These are phyloP conservation scores for Tuber indicum DNA, from an alignment of 495 filamentous ascomycete species.

Conservation along the genomic window DNA sequence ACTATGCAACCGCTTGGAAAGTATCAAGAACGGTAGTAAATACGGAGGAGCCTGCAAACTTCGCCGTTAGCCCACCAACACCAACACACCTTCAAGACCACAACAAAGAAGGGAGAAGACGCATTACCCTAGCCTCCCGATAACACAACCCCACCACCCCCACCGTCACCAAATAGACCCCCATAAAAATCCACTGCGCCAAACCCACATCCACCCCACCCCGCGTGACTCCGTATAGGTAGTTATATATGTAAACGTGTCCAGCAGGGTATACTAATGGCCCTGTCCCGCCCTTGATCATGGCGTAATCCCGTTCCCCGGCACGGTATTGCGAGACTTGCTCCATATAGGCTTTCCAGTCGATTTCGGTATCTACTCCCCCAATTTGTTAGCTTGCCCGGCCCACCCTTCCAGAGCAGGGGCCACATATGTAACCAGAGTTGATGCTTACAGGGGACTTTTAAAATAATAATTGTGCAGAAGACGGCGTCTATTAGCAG, in stretches of 20 bases:
- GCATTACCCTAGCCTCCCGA: constrained; percentile 57
- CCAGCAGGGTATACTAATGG: constrained; percentile 89
- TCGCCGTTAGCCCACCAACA: constrained; percentile 7
- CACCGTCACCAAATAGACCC: constrained; percentile 68
- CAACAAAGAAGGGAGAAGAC: constrained; percentile 7
- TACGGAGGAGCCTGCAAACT: constrained; percentile 68
- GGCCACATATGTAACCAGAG: not conserved
- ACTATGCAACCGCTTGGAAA: constrained; percentile 89
- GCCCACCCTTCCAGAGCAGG: not conserved
- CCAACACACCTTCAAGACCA: constrained; percentile 13
- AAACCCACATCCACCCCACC: constrained; percentile 66
- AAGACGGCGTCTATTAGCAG: constrained; percentile 72
- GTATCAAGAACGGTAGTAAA: constrained; percentile 74
- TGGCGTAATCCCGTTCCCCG: constrained; percentile 82
- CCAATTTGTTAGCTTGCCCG: not conserved
- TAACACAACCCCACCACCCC: constrained; percentile 77
- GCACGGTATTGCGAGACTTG: constrained; percentile 70
- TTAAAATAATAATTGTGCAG: constrained; percentile 69
- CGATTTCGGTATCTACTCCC: constrained; percentile 78
- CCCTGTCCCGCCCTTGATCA: constrained; percentile 81
- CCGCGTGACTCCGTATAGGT: constrained; percentile 70
- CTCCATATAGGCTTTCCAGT: constrained; percentile 96
- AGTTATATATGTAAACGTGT: constrained; percentile 84
- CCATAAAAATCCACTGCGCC: constrained; percentile 74
- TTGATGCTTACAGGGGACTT: constrained; percentile 67